These are phyloP conservation scores for Echium plantagineum DNA, from an alignment of 257 asterid species.

Conservation along the genomic window DNA sequence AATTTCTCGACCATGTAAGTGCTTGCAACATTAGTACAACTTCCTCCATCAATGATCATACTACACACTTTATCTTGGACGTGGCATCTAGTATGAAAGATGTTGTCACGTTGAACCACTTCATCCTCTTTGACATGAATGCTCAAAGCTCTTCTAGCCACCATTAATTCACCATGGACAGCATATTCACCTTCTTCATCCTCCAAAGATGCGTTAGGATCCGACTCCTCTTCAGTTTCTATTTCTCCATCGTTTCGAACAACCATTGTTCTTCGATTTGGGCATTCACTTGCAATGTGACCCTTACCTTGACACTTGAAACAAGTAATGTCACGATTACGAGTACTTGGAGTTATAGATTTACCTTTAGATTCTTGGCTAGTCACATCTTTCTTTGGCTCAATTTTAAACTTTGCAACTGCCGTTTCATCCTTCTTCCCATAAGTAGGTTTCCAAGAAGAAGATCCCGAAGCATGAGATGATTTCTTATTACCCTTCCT, in stretches of 20 bases:
- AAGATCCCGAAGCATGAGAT: not conserved
- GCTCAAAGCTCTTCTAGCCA: not conserved
- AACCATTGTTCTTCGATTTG: not conserved
- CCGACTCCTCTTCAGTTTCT: not conserved
- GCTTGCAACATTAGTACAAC: not conserved
- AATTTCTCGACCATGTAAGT: not conserved
- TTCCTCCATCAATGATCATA: slow-evolving; percentile 1
- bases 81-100: not conserved
- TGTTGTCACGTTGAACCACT: not conserved
- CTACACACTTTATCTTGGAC: no score
- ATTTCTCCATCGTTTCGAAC: no score
- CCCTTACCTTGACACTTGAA: not conserved
- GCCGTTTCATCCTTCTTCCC: not conserved
- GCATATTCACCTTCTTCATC: not conserved
- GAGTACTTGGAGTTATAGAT: not conserved
- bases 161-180: not conserved
- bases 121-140: not conserved
- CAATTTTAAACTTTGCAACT: not conserved
- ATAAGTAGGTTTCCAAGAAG: no score
- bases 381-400: not conserved
- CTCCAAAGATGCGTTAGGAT: not conserved
- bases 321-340: not conserved
- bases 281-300: not conserved
- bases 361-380: not conserved
- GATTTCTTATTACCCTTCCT: not conserved